Evolutionary conservation across 768 basidiomycete genomes (phyloP), one percentile per base, ranked within the genome.

Genomic region (Kwoniella newhampshirensis): DNA sequence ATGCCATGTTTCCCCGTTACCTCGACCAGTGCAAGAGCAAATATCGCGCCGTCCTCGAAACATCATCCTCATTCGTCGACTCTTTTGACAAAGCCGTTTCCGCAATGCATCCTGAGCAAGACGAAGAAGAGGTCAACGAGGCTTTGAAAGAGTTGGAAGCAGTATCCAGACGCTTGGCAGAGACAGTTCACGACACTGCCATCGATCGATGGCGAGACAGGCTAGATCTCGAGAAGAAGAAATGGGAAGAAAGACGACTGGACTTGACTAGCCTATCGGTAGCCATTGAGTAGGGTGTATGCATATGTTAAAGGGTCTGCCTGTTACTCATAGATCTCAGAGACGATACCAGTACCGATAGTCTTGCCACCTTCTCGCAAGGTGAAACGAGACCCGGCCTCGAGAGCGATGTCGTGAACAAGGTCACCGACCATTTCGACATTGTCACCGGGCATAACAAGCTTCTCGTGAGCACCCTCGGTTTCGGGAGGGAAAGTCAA

Each of bases 381-480:
- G 23, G 93, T 97, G 80, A 97, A 96, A 49, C 92, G 85, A 58
- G 87, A 86, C 50, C 94, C 91, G 62, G 85, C 82, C 78, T 97
- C 94, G 40, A 88, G 83, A 21, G 91, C 91, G 60, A 96, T 86
- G 71, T 93, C 90, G 68, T 86, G 85, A 23, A 86, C 82, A 35
- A 97, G 82, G 25, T 83, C 80, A 74, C 89, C 90, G 52, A 89
- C 81, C 81, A 98, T 86, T 78, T 96, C 92, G 51, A 98, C 86
- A 70, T 94, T 94, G 80, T 98, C 94, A 60, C 94, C 94, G 46
- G 94, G 94, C 90, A 96, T 93, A 66, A 97, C 91, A 87, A 94
- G 92, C 78, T 90, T 93, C 70, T 91, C 88, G 51, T 83, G 82
- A 17, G 88, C 84, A 64, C 87, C 86, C 20, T 83, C 78, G 1